Percentiles rank a stretch among this genome's conserved stretches.
These are phyloP conservation scores for Russula olivacea DNA, from an alignment of 768 basidiomycete species.

Conservation along the genomic window DNA sequence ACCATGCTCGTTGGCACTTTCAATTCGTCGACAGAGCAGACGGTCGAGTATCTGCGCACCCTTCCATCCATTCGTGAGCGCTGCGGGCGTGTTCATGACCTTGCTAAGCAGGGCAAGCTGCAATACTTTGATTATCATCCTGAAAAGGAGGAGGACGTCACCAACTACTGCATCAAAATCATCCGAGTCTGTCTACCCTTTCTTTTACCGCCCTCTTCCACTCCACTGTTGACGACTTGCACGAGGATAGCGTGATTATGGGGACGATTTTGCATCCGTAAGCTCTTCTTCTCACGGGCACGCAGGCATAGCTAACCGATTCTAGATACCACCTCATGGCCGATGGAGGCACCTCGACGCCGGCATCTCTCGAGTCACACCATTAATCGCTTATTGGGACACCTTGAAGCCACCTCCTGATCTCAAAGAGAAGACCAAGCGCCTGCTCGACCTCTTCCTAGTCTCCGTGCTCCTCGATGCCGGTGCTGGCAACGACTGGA, in stretches of 20 bases:
- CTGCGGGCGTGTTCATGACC: conserved; percentile 69
- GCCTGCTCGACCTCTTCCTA: conserved; percentile 82
- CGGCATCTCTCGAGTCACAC: conserved; percentile 55
- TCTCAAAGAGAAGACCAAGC: conserved; percentile 55
- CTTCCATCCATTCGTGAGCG: conserved; percentile 87
- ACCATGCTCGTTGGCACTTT: conserved; percentile 22
- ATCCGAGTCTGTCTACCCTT: conserved; percentile 54
- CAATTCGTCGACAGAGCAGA: conserved; percentile 30
- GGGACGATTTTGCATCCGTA: conserved; percentile 57
- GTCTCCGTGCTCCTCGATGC: conserved; percentile 93
- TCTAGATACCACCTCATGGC: conserved; percentile 79
- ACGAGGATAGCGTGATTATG: conserved; percentile 65
- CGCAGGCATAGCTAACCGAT: background rate
- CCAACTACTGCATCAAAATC: conserved; percentile 66
- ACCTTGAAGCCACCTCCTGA: conserved; percentile 38
- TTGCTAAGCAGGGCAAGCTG: conserved; percentile 68
- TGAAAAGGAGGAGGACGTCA: conserved; percentile 62
- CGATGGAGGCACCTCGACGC: conserved; percentile 87
- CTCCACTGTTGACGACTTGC: background rate
- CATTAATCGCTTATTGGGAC: conserved; percentile 55
- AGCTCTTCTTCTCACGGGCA: conserved; percentile 27
- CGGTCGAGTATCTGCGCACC: conserved; percentile 69
- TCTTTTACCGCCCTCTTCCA: background rate
- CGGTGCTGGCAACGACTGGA: conserved; percentile 83
- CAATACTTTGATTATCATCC: conserved; percentile 85